Evolutionary conservation across 176 grass and related monocot genomes (phyloP).

Genomic region (Dactylis glomerata): DNA sequence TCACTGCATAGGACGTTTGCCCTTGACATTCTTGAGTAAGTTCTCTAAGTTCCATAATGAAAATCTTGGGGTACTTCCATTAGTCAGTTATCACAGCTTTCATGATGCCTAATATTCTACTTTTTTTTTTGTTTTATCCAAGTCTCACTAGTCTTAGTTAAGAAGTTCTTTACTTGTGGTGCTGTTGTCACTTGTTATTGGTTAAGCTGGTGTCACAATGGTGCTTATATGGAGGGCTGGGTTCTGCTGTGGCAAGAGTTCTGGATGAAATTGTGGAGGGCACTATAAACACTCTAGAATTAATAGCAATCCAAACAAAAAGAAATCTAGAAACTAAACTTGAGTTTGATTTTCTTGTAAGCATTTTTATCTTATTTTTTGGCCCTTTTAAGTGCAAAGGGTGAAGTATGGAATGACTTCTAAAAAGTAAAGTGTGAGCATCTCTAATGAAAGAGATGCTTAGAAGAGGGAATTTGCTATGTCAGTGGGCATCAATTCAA

Average conservation of each 20-base stretch:
- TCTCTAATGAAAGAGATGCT: slow-evolving; percentile 11
- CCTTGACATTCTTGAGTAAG: slow-evolving; percentile 98
- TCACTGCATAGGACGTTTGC: slow-evolving; percentile 85
- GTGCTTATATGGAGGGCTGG: not conserved
- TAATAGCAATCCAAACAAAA: not conserved
- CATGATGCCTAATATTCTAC: slow-evolving; percentile 10
- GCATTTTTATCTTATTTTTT: not conserved
- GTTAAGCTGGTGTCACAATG: not conserved
- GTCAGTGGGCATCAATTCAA: not conserved
- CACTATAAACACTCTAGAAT: not conserved
- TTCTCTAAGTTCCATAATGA: slow-evolving; percentile 10
- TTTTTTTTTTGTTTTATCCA: not conserved
- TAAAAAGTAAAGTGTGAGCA: not conserved
- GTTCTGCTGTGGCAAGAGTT: not conserved
- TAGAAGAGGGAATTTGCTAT: not conserved
- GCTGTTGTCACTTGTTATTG: slow-evolving; percentile 2
- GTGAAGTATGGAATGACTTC: not conserved
- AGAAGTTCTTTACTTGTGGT: not conserved
- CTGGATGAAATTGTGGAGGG: not conserved
- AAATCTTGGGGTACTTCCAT: not conserved
- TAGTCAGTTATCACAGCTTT: not conserved
- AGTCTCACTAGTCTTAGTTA: not conserved
- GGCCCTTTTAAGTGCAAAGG: not conserved
- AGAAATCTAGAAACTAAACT: not conserved
- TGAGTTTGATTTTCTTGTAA: slow-evolving; percentile 6